Conservation (phyloP, 2,329 filamentous ascomycete genomes). For the Teratosphaeria destructans region DNA sequence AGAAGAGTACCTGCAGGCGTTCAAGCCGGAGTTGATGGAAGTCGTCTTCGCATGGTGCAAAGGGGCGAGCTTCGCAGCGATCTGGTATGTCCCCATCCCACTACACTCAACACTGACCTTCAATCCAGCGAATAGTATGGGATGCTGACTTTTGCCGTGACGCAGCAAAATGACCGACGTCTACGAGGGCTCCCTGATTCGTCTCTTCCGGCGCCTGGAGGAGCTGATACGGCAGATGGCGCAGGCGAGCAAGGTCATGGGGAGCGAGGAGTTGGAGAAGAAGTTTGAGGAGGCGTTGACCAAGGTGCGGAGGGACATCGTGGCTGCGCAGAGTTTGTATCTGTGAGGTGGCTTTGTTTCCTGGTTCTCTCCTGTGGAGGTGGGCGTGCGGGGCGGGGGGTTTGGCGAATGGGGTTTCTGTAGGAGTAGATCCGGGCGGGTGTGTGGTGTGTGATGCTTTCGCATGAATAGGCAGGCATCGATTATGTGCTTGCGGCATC, state of each 20-base stretch:
- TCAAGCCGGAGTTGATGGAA: constrained; percentile 96
- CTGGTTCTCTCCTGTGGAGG: neutral
- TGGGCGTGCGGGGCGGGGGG: neutral
- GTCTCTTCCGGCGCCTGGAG: constrained; percentile 88
- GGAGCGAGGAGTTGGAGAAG: constrained; percentile 80
- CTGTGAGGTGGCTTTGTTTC: constrained; percentile 43
- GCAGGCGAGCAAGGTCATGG: constrained; percentile 95
- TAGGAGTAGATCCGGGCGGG: neutral
- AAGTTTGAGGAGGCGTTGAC: constrained; percentile 82
- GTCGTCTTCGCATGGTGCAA: constrained; percentile 88
- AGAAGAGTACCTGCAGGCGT: constrained; percentile 78
- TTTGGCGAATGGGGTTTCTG: neutral
- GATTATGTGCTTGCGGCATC: too few species aligned
- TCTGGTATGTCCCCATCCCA: constrained; percentile 63
- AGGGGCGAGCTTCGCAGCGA: constrained; percentile 80
- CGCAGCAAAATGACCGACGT: constrained; percentile 95
- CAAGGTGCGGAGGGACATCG: constrained; percentile 86
- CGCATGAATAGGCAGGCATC: too few species aligned
- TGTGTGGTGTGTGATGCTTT: neutral
- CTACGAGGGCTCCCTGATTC: constrained; percentile 93
- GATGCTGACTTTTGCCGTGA: neutral
- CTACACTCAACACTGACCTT: neutral
- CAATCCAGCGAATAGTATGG: neutral
- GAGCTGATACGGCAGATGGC: constrained; percentile 91
- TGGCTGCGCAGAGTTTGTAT: constrained; percentile 88